Base-by-base conservation (phyloP, 495 filamentous ascomycete genomes). In the Xylaria acuta region DNA sequence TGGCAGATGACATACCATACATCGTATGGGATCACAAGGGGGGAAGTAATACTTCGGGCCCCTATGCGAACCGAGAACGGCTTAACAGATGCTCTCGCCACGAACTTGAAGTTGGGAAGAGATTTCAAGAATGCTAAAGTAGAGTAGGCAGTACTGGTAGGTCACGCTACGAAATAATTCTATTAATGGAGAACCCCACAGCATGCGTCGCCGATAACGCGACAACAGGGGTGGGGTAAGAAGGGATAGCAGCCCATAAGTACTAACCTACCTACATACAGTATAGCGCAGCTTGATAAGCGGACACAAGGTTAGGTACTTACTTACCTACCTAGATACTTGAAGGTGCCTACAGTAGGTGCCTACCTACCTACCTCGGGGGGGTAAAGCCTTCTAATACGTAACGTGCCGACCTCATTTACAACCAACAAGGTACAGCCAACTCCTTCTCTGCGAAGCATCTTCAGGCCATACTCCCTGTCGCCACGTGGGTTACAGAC, bases 401-500 rank as follows among this genome's bases (percentile, higher is more conserved):
- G n/a, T n/a, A n/a, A n/a, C 5, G 20, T 45, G 41, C 41, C 7
- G 16, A 18, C 8, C 16, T 7, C 18, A 43, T 1, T 1, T 43
- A 14, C 40, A 8, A 2, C 1, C 6, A 1, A 43, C 11, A 11
- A 43, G 40, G 6, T 45, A 5, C 8, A 16, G 16, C 18, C n/a
- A 56, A 32, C 53, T 22, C 32, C 51, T 54, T 30, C 11, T 11
- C 20, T 60, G 16, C n/a, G 16, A 51, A 53, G 25, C 64, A 66
- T 53, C 45, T 53, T 3, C 45, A 53, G 16, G 14, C 64, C 64
- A 66, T 27, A 34, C 30, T 25, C 22, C n/a, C 47, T 25, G n/a
- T 43, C 51, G 34, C 56, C 58, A 25, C 56, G 59, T 70, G 68
- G 59, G 45, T 59, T 70, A 53, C 43, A 51, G 53, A 49, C 43